Base-by-base conservation (phyloP, 345 rosid species). In the Crucihimalaya himalaica region DNA sequence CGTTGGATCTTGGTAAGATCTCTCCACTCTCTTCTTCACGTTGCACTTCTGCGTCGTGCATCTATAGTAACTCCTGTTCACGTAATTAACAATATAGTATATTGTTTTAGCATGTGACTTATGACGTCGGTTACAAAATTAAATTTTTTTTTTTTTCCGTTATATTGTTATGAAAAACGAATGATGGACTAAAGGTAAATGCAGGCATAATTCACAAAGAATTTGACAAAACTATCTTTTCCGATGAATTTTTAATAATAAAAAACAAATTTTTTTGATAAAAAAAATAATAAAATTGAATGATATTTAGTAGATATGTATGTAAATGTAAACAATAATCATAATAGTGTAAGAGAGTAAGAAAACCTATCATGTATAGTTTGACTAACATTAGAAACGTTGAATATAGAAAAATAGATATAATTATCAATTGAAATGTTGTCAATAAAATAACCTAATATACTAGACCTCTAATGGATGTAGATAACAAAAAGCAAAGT, bases 21-120 rank as follows among this genome's bases (percentile, higher is more conserved):
- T 84, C 52, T 93, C 98, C 7, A 93, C 94, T 8, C 97, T 72
- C 69, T 93, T 91, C 91, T 93, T 93, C 25, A 93, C 98, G 2
- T 74, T 84, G 72, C 97, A 93, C 53, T 85, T 91, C 75, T 86
- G 93, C 4, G 87, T 93, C 13, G 98, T 93, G 96, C 98, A 93
- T 76, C 96, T 77, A 32, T 93, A 93, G 74, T 93, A 93, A 81
- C 98, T 91, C 72, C 98, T 93, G 70, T 51, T 56, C 13, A 35
- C 50, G 21, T 35, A 19, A 75, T 68, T 16, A 21, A 59, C 21
- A 66, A 4, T 37, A 35, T 13, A 6, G 20, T 40, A 23, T 14
- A 34, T 3, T 31, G 61, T 61, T 42, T 42, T 76, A 54, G 59
- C 75, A 76, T 70, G 15, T 9, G 14, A 11, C 40, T 68, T 42